Evolutionary conservation across 176 grass and related monocot species (phyloP), one percentile per base, ranked within the genome.

Genomic region (Cenchrus fungigraminus): DNA sequence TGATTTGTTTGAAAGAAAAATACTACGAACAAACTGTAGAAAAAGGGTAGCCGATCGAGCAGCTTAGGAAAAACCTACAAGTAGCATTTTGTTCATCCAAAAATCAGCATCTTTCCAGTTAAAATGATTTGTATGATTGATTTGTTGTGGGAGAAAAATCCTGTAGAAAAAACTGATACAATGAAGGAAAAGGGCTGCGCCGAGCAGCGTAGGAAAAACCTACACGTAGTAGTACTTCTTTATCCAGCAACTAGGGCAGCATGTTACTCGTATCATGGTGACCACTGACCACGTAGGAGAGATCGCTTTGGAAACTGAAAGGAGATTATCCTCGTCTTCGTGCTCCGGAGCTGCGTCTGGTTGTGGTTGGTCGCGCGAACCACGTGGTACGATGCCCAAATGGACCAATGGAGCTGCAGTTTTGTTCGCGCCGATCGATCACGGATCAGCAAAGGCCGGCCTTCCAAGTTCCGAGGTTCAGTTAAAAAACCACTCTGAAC

Each of bases 301-400:
- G 57, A 82, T 82, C 70, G 70, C 81, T 84, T 53, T 20, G 28
- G 43, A 75, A 74, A 37, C 16, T 13, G 52, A 61, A n/a, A 71
- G 42, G 55, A 85, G 62, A 77, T 43, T 22, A 51, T 16, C 84
- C 56, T 51, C 28, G 84, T 11, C 45, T 11, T 86, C 8, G 66
- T 86, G 84, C 31, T 84, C 46, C 82, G 82, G 82, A 84, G 71
- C 59, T 53, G 84, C 84, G 29, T 42, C 53, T 51, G 17, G 45
- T 79, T 86, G 29, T 51, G 17, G 45, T 79, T 86, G 29, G 43
- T 40, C 46, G 55, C 55, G 19, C 12, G 62, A 4, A 55, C 40
- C 83, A 78, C 74, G 13, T 85, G 83, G 83, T 85, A 70, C 65
- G 50, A 78, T 59, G 32, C 45, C 67, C 34, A 22, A 12, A 52